phyloP scores from a whole-genome alignment of 257 asterid species.

The Voacanga thouarsii region DNA sequence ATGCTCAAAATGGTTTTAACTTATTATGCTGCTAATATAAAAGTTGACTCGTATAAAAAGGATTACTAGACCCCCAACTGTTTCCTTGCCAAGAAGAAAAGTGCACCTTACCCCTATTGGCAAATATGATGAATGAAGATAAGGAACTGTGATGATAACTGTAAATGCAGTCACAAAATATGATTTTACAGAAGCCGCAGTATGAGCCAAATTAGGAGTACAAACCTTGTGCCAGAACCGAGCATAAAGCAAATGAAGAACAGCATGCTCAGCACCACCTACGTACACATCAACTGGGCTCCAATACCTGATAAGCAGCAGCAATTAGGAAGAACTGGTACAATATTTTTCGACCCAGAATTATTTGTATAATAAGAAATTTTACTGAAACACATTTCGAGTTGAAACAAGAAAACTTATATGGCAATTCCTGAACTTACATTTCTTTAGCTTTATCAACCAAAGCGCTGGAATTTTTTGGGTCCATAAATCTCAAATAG shows the following conservation, averaged over 20 bases:
- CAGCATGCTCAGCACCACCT: conserved; percentile 99
- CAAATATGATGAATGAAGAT: neutral
- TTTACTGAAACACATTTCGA: neutral
- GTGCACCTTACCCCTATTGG: neutral
- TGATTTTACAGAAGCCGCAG: no score
- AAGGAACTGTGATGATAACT: neutral
- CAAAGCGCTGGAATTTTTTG: conserved; percentile 65
- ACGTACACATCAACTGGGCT: conserved; percentile 97
- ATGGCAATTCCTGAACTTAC: conserved; percentile 39
- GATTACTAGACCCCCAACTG: neutral
- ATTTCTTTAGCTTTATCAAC: conserved; percentile 83
- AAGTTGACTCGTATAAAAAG: neutral
- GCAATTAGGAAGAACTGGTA: neutral
- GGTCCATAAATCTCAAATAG: conserved; percentile 98
- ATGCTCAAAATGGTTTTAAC: neutral
- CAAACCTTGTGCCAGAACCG: conserved; percentile 99
- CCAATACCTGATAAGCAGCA: conserved; percentile 68
- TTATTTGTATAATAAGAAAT: conserved; percentile 1
- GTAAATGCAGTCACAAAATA: conserved; percentile 2
- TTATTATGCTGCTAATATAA: neutral
- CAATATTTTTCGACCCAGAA: neutral
- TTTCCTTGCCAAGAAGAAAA: neutral
- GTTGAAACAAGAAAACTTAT: neutral
- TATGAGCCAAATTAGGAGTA: conserved; percentile 9
- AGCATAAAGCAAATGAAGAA: conserved; percentile 98